Evolutionary conservation across 2,329 filamentous ascomycete species (phyloP).

Genomic region (Botrytis hyacinthi): DNA sequence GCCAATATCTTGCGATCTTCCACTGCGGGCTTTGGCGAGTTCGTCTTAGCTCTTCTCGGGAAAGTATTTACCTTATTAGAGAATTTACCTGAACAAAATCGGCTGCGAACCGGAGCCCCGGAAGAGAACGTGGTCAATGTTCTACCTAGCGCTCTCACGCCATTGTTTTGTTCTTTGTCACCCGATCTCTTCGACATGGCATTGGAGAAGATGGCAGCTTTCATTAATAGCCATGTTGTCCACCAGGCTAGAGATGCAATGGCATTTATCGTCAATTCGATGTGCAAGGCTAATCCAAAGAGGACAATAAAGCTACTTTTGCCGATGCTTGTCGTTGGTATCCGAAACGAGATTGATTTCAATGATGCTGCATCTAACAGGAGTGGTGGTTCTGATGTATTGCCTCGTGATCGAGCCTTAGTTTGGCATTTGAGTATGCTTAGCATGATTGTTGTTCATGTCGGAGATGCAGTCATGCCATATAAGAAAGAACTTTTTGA

Average conservation of each 20-base stretch:
- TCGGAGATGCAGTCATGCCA: constrained; percentile 82
- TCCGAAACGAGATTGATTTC: constrained; percentile 94
- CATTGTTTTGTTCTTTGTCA: constrained; percentile 84
- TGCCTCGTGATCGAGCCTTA: constrained; percentile 86
- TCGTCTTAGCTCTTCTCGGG: constrained; percentile 83
- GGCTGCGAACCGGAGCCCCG: constrained; percentile 84
- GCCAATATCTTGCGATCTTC: constrained; percentile 87
- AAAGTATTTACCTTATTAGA: constrained; percentile 94
- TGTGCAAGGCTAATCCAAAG: constrained; percentile 93
- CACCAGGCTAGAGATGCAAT: constrained; percentile 96
- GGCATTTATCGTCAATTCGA: constrained; percentile 95
- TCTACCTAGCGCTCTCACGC: constrained; percentile 84
- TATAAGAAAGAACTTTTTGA: constrained; percentile 88
- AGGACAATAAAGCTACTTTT: constrained; percentile 90
- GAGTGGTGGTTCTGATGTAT: constrained; percentile 87
- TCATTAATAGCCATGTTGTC: constrained; percentile 90
- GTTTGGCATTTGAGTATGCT: constrained; percentile 98
- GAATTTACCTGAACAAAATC: constrained; percentile 87
- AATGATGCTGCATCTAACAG: constrained; percentile 94
- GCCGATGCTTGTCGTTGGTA: constrained; percentile 85
- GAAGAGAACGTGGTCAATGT: constrained; percentile 98
- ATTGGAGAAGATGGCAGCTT: constrained; percentile 86
- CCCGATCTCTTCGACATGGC: constrained; percentile 91
- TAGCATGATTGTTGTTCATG: constrained; percentile 96
- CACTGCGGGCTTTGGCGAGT: constrained; percentile 90